Evolutionary conservation across 345 rosid genomes (phyloP).

Genomic region (Eucalyptus fibrosa): DNA sequence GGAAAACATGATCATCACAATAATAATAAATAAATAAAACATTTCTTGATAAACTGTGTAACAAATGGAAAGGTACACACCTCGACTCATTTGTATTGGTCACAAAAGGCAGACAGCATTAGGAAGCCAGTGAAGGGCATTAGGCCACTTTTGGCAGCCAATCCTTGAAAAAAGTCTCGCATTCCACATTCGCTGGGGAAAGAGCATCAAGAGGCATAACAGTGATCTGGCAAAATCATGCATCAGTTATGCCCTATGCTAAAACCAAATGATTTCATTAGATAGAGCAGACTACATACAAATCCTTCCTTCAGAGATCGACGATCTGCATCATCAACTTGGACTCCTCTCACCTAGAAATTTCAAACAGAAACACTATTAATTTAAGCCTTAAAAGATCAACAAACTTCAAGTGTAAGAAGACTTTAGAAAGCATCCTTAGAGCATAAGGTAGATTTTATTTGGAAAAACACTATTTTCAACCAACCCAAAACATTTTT

Average conservation of each 20-base stretch:
- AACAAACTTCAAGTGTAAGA: background rate
- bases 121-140: slow-evolving; percentile 24
- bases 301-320: slow-evolving; percentile 57
- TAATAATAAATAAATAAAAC: background rate
- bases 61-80: background rate
- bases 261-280: background rate
- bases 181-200: slow-evolving; percentile 43
- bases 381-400: background rate
- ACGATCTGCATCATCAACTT: slow-evolving; percentile 42
- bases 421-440: background rate
- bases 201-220: slow-evolving; percentile 77
- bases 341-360: slow-evolving; percentile 22
- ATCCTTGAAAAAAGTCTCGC: slow-evolving; percentile 29
- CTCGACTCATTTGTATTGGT: background rate
- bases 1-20: background rate
- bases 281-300: slow-evolving; percentile 20
- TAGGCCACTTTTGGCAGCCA: slow-evolving; percentile 52
- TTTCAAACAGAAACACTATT: background rate
- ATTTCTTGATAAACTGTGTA: background rate
- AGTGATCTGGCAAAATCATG: slow-evolving; percentile 41
- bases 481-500: background rate
- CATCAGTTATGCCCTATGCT: background rate
- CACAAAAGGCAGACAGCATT: background rate
- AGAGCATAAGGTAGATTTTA: background rate
- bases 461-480: background rate